phyloP scores from a whole-genome alignment of 164 flowering plant species.

The Dillenia suffruticosa region DNA sequence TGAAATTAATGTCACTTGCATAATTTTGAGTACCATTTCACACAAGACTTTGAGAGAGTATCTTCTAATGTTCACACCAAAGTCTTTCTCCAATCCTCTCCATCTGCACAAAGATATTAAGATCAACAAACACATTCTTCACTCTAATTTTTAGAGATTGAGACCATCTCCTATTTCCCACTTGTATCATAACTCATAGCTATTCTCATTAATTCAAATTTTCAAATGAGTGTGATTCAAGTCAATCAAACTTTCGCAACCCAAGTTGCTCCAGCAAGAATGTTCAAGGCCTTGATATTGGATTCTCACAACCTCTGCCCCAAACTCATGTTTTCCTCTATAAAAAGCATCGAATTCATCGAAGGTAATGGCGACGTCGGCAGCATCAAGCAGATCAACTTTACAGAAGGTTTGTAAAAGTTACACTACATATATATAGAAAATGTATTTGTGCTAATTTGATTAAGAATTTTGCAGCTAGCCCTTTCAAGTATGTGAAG shows the following conservation, averaged over 20 bases:
- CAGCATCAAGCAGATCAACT: conserved; percentile 28
- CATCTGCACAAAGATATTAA: too few species aligned
- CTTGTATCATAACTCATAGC: too few species aligned
- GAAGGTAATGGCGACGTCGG: conserved; percentile 33
- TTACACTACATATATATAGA: too few species aligned
- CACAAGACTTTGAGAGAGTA: too few species aligned
- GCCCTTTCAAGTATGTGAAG: conserved; percentile 11
- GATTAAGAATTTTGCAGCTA: conserved; percentile 6
- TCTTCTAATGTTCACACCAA: too few species aligned
- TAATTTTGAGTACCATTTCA: too few species aligned
- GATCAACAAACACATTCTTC: too few species aligned
- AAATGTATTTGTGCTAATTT: not conserved
- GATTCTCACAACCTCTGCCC: conserved; percentile 26
- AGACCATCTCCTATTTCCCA: too few species aligned
- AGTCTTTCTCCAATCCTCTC: too few species aligned
- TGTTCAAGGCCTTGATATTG: conserved; percentile 32
- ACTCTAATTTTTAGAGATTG: too few species aligned
- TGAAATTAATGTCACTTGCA: too few species aligned
- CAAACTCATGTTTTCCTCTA: conserved; percentile 18
- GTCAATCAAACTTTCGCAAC: not conserved
- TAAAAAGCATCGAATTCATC: conserved; percentile 25
- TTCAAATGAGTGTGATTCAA: not conserved
- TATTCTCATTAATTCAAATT: too few species aligned
- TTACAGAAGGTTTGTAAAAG: conserved; percentile 22
- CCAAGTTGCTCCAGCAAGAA: conserved; percentile 12